Evolutionary conservation across 371 early-diverging fungal species (phyloP), one percentile per base, ranked within the genome.

Genomic region (Mucor velutinosus): DNA sequence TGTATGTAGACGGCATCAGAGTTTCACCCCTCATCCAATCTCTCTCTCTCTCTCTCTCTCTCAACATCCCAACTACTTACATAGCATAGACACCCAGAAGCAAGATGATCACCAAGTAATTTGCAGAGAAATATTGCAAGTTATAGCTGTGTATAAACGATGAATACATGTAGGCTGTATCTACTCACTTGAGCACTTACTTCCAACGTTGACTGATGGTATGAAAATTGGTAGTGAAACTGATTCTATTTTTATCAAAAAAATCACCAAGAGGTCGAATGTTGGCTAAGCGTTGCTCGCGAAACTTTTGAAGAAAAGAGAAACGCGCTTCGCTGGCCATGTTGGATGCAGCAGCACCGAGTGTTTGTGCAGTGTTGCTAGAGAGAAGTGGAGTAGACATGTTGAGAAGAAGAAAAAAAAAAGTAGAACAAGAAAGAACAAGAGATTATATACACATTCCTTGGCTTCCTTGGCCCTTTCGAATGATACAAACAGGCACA

Each of bases 161-260:
- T 60, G 3, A 58, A 30, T 45, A 27, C 25, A 29, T n/a, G 58
- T 32, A 15, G 5, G 4, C 17, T 15, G 4, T 5, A 12, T 39
- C 30, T n/a, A 12, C 15, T 56, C 37, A 23, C 19, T 29, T 4
- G 11, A 1, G 12, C 27, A 53, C 85, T 66, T 82, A 87, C 88
- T 83, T 74, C 83, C 81, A 84, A 43, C 84, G 80, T 37, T 78
- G 74, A 21, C 72, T 79, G 41, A 84, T 82, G 27, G 78, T 76
- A 23, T 71, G 66, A 58, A 87, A 80, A 33, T 77, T 77, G 21
- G 76, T 70, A 0, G 89, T 88, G 57, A 84, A 77, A 32, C 82
- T 85, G 60, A 90, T 71, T 60, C 89, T 74, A 65, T 86, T 80
- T 72, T 70, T 86, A 72, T 88, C 88, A 76, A 89, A 86, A 70